Conservation (phyloP, 164 flowering plant genomes). For the Vitis cinerea region DNA sequence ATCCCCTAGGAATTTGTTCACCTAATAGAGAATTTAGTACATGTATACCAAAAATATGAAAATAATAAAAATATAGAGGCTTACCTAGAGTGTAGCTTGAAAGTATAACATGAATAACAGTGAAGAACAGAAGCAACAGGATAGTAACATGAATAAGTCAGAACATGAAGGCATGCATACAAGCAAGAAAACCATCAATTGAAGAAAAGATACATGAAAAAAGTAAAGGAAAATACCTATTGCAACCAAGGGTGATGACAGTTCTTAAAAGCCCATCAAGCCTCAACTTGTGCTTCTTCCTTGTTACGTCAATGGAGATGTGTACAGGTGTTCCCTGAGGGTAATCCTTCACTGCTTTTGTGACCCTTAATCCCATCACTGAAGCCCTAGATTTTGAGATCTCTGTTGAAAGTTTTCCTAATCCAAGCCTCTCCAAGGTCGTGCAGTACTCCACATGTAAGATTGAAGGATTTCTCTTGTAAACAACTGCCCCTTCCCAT, state of each 20-base stretch:
- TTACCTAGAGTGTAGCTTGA: no score
- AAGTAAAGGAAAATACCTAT: constrained; percentile 43
- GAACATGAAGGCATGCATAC: no score
- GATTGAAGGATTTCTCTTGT: constrained; percentile 59
- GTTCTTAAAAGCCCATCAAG: constrained; percentile 84
- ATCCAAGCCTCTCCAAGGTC: constrained; percentile 87
- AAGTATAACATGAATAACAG: no score
- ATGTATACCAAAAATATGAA: no score
- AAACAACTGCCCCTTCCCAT: constrained; percentile 92
- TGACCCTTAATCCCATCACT: constrained; percentile 72
- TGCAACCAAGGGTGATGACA: constrained; percentile 74
- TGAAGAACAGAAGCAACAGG: no score
- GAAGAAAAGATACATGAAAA: neutral
- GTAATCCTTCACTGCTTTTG: constrained; percentile 73
- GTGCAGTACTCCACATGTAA: constrained; percentile 89
- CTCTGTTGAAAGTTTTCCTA: constrained; percentile 61
- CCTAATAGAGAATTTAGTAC: no score
- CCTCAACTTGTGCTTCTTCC: constrained; percentile 68
- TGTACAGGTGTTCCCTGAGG: constrained; percentile 83
- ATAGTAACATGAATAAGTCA: no score
- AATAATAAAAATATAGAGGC: no score
- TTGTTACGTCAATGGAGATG: constrained; percentile 75
- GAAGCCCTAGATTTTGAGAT: constrained; percentile 74
- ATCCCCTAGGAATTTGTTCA: no score
- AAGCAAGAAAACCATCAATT: neutral